Evolutionary conservation across 164 flowering plant genomes (phyloP).

Genomic region (Dillenia turbinata): DNA sequence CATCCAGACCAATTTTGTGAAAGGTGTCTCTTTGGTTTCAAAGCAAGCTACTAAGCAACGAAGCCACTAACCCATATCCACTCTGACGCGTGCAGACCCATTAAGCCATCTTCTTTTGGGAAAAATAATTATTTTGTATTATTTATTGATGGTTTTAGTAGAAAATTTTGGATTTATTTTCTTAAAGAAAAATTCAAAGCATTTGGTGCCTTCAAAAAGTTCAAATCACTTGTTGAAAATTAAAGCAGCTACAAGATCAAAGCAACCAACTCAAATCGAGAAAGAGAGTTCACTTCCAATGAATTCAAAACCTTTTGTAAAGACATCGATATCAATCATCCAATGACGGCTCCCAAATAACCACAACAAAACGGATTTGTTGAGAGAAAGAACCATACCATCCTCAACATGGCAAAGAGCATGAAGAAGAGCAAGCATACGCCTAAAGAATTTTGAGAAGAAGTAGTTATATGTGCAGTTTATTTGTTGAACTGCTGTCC

Average conservation of each 20-base stretch:
- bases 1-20: too few relatives aligned
- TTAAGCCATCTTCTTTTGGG: too few relatives aligned
- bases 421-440: neutral
- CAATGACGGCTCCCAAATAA: neutral
- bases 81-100: too few relatives aligned
- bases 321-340: constrained; percentile 1
- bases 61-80: too few relatives aligned
- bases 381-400: neutral
- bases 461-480: constrained; percentile 5
- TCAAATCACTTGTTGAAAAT: neutral
- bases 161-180: too few relatives aligned
- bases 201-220: too few relatives aligned
- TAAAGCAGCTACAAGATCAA: neutral
- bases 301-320: neutral
- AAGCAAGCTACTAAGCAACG: too few relatives aligned
- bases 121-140: too few relatives aligned
- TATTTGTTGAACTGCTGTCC: constrained; percentile 5
- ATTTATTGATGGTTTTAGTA: too few relatives aligned
- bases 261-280: neutral
- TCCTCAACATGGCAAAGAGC: neutral
- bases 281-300: neutral
- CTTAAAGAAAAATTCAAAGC: too few relatives aligned
- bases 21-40: too few relatives aligned
- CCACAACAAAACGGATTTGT: too few relatives aligned
- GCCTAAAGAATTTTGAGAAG: constrained; percentile 6